phyloP scores from a whole-genome alignment of 2,329 filamentous ascomycete species.

The Ascochyta koolunga region DNA sequence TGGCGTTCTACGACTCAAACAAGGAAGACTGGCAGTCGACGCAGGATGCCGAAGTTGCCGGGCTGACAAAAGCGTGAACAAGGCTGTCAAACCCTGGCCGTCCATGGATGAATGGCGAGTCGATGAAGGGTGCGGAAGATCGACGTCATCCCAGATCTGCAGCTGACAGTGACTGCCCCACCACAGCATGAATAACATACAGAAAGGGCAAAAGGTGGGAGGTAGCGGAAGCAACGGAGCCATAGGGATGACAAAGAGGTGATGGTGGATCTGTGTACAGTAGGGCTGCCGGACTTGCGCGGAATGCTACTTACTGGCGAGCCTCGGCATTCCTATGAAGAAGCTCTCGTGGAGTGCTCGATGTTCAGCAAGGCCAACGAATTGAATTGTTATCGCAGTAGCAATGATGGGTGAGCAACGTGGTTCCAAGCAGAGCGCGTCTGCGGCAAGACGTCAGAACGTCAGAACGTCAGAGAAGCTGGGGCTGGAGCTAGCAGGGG shows the following conservation, averaged over 20 bases:
- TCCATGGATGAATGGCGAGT: slow-evolving; percentile 13
- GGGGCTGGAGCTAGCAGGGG: slow-evolving; percentile 14
- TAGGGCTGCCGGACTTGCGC: slow-evolving; percentile 10
- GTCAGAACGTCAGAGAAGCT: slow-evolving; percentile 17
- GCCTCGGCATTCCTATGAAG: background rate
- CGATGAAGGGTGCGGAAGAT: slow-evolving; percentile 33
- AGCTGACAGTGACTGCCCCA: slow-evolving; percentile 10
- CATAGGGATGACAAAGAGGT: slow-evolving; percentile 10
- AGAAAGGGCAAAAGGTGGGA: slow-evolving; percentile 4
- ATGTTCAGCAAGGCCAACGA: slow-evolving; percentile 22
- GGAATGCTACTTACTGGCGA: slow-evolving; percentile 17
- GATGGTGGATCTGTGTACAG: slow-evolving; percentile 4
- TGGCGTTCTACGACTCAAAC: slow-evolving; percentile 22
- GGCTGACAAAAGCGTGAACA: slow-evolving; percentile 32
- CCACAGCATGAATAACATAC: slow-evolving; percentile 14
- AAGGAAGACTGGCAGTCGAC: slow-evolving; percentile 10
- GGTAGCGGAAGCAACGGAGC: slow-evolving; percentile 14
- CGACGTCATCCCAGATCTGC: slow-evolving; percentile 17
- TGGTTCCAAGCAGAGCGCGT: slow-evolving; percentile 2
- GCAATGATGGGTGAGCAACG: slow-evolving; percentile 6
- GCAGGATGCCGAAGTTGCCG: slow-evolving; percentile 33
- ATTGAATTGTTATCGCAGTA: background rate
- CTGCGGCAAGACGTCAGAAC: slow-evolving; percentile 16
- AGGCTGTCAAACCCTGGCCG: slow-evolving; percentile 12
- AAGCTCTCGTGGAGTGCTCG: slow-evolving; percentile 48